Conservation (phyloP, 163 green algal species). For the Chlamydomonas reinhardtii region DNA sequence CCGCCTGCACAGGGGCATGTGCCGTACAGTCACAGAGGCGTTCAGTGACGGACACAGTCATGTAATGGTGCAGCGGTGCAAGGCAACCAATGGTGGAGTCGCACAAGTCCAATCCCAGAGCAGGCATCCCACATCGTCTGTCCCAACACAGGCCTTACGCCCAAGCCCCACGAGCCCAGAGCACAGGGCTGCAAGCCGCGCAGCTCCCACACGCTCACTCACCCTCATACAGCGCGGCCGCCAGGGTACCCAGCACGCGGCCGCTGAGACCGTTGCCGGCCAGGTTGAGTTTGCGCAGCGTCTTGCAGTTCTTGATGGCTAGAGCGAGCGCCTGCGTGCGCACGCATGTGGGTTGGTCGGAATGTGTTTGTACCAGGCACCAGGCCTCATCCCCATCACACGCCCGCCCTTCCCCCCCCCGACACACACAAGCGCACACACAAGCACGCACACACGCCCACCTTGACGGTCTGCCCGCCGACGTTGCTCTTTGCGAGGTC, state of each 20-base stretch:
- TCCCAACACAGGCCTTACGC: too few species aligned
- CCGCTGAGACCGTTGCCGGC: slow-evolving; percentile 4
- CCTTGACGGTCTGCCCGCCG: neutral
- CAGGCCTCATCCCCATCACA: too few species aligned
- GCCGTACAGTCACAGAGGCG: neutral
- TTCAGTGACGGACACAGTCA: too few species aligned
- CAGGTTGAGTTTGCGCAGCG: neutral
- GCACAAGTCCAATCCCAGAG: too few species aligned
- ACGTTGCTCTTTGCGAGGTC: neutral
- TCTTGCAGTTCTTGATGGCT: neutral
- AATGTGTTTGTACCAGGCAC: too few species aligned
- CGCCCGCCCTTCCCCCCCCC: too few species aligned
- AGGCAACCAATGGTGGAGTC: too few species aligned
- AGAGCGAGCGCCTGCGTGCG: neutral
- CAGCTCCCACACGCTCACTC: neutral
- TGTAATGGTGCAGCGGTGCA: too few species aligned
- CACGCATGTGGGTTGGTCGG: neutral
- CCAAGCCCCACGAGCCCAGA: too few species aligned
- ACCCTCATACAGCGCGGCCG: neutral
- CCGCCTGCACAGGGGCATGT: neutral
- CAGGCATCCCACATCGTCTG: too few species aligned
- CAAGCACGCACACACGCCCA: neutral
- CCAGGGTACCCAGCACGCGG: neutral
- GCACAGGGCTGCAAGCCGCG: too few species aligned
- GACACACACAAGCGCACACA: too few species aligned